Conservation (phyloP, 2,329 filamentous ascomycete species). For the Exophiala mesophila region DNA sequence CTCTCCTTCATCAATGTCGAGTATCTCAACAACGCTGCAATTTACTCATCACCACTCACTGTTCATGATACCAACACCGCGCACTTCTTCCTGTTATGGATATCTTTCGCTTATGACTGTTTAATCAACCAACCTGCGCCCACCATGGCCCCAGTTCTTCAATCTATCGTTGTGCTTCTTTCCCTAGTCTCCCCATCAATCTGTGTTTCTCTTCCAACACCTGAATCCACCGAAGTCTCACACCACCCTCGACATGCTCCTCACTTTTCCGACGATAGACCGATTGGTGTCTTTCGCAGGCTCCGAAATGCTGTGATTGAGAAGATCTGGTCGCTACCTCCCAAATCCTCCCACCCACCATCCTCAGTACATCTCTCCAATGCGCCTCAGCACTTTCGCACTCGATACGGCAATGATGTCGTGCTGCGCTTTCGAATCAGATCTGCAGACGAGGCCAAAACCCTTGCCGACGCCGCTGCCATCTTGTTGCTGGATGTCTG, state of each 20-base stretch:
- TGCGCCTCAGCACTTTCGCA: constrained; percentile 36
- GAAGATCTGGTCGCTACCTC: constrained; percentile 38
- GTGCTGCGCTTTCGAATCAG: constrained; percentile 83
- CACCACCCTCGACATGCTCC: constrained; percentile 5
- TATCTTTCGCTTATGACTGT: no score
- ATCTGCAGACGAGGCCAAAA: constrained; percentile 61
- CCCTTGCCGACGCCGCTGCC: constrained; percentile 67
- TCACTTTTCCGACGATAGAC: constrained; percentile 8
- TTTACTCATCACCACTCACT: no score
- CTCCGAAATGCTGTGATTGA: constrained; percentile 41
- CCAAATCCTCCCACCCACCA: constrained; percentile 21
- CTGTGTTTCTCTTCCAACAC: constrained; percentile 14
- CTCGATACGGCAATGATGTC: constrained; percentile 70
- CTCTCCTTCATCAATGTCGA: no score
- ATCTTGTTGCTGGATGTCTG: constrained; percentile 84
- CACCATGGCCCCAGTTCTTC: constrained; percentile 17
- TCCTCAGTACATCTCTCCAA: constrained; percentile 3
- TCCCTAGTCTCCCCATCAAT: constrained; percentile 7
- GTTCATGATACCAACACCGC: no score
- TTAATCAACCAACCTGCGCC: neutral
- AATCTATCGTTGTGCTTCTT: constrained; percentile 14
- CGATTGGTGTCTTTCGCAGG: constrained; percentile 20
- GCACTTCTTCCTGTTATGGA: no score
- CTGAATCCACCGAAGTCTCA: constrained; percentile 9
- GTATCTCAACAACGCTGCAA: no score